These are phyloP conservation scores for Penicillium coprophilum DNA, from an alignment of 495 filamentous ascomycete genomes.

Conservation along the genomic window DNA sequence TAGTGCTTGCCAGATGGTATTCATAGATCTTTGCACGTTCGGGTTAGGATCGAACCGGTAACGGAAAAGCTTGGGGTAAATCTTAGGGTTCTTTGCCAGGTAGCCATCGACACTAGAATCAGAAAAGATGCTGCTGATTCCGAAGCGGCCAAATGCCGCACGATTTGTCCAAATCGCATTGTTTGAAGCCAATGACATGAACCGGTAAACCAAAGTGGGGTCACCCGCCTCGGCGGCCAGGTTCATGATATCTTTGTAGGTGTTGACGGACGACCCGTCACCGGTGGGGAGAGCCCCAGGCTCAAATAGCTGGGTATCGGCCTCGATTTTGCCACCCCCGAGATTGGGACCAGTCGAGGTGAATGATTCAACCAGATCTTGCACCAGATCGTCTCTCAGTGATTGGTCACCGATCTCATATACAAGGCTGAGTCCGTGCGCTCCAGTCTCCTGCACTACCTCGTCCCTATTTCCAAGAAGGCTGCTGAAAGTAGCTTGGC, in stretches of 20 bases:
- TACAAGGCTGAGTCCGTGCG: conserved; percentile 81
- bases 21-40: conserved; percentile 91
- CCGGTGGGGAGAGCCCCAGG: conserved; percentile 89
- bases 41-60: conserved; percentile 94
- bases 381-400: conserved; percentile 78
- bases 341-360: conserved; percentile 72
- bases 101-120: conserved; percentile 75
- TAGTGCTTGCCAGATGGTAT: conserved; percentile 91
- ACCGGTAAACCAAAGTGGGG: conserved; percentile 89
- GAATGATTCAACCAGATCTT: conserved; percentile 83
- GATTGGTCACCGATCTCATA: conserved; percentile 85
- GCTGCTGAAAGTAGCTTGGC: conserved; percentile 82
- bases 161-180: conserved; percentile 94
- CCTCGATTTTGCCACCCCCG: conserved; percentile 69
- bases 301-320: conserved; percentile 90
- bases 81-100: conserved; percentile 75
- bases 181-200: conserved; percentile 93
- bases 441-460: conserved; percentile 92
- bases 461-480: conserved; percentile 88
- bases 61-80: conserved; percentile 91
- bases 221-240: conserved; percentile 92
- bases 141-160: conserved; percentile 91
- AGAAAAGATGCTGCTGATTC: conserved; percentile 85
- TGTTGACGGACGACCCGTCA: conserved; percentile 83
- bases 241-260: conserved; percentile 93